Evolutionary conservation across 2,329 filamentous ascomycete species (phyloP).

Genomic region (Cylindrodendrum hubeiense): DNA sequence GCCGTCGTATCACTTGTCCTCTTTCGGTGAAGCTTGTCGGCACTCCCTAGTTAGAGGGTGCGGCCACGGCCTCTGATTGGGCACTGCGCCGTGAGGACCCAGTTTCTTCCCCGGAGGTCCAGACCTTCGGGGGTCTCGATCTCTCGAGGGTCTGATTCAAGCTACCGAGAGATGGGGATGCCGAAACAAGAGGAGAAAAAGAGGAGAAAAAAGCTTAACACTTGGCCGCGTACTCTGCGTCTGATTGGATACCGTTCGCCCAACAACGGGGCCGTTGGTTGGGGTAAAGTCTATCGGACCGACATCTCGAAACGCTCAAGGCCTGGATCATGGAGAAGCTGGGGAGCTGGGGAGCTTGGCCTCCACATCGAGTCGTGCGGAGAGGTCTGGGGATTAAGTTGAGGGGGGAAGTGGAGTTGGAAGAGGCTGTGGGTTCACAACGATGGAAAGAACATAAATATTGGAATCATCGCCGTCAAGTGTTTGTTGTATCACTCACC

Average conservation of each 20-base stretch:
- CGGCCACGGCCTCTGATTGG: neutral
- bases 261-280: neutral
- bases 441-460: slow-evolving; percentile 11
- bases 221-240: neutral
- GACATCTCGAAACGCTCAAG: neutral
- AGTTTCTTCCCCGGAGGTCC: neutral
- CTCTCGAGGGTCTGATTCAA: neutral
- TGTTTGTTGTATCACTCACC: neutral
- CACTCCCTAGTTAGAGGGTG: neutral
- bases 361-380: neutral
- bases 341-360: neutral
- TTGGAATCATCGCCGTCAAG: neutral
- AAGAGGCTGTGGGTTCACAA: neutral
- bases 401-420: neutral
- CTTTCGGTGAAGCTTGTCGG: neutral
- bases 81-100: neutral
- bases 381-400: slow-evolving; percentile 7
- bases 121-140: neutral
- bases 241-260: neutral
- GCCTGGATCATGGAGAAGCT: slow-evolving; percentile 1
- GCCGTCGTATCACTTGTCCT: neutral
- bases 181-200: neutral
- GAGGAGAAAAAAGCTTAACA: neutral
- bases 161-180: neutral
- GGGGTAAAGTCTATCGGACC: neutral